A percentile compares a stretch with the other conserved stretches of the same genome.
phyloP scores from a whole-genome alignment of 257 asterid genomes.

The Rhazya stricta region DNA sequence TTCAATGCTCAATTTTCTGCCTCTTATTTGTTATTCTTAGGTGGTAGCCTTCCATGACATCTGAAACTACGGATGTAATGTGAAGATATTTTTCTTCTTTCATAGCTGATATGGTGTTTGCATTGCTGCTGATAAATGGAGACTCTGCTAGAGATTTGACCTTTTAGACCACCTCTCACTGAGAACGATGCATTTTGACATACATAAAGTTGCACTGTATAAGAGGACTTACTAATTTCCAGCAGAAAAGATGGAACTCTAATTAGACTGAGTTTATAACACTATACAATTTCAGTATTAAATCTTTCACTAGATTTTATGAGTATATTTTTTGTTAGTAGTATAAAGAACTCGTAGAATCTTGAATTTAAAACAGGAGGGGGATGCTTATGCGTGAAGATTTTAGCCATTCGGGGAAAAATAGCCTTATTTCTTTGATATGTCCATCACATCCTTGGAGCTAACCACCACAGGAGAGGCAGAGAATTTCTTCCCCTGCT shows the following conservation, averaged over 20 bases:
- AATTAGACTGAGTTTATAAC: too few relatives aligned
- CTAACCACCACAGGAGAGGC: conserved; percentile 40
- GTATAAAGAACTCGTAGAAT: not conserved
- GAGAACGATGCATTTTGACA: not conserved
- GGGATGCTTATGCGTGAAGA: too few relatives aligned
- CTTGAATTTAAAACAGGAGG: too few relatives aligned
- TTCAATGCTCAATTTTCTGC: too few relatives aligned
- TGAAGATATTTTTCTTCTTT: not conserved
- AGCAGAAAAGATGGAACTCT: not conserved
- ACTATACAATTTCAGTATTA: not conserved
- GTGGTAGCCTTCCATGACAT: too few relatives aligned
- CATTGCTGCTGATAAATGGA: not conserved
- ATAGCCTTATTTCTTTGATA: conserved; percentile 27
- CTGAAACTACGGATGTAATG: too few relatives aligned
- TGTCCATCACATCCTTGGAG: conserved; percentile 25
- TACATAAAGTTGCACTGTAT: too few relatives aligned
- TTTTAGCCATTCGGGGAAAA: too few relatives aligned
- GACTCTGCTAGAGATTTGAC: not conserved
- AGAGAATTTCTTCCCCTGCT: conserved; percentile 25
- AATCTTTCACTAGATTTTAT: not conserved
- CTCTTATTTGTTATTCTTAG: too few relatives aligned
- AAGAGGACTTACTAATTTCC: not conserved
- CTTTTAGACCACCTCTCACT: not conserved
- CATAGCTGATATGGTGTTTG: not conserved
- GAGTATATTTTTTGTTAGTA: not conserved